These are phyloP conservation scores for Trametes elegans DNA, from an alignment of 768 basidiomycete genomes.

Conservation along the genomic window DNA sequence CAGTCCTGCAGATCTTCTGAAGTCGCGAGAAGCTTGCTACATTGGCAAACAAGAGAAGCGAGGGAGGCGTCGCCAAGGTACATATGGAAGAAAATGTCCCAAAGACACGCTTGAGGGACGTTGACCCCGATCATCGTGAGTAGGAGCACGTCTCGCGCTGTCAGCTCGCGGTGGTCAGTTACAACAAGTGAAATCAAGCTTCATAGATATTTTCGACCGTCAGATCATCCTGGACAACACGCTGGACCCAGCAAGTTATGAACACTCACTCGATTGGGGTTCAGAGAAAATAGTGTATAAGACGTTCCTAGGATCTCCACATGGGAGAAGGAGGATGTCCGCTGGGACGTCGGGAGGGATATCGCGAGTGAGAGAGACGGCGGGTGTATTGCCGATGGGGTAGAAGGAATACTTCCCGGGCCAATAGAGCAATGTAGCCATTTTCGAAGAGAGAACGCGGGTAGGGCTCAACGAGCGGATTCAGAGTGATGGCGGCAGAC, in stretches of 20 bases:
- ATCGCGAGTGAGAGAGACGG: conserved; percentile 46
- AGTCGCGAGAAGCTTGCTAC: conserved; percentile 4
- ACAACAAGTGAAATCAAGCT: conserved; percentile 22
- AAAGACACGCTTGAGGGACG: not conserved
- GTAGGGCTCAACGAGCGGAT: too few relatives aligned
- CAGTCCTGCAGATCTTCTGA: conserved; percentile 8
- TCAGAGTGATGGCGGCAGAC: not conserved
- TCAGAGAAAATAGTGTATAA: conserved; percentile 14
- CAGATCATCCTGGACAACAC: too few relatives aligned
- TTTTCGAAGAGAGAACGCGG: conserved; percentile 16
- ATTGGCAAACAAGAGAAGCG: not conserved
- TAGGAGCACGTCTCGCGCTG: conserved; percentile 20
- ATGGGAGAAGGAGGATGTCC: conserved; percentile 36
- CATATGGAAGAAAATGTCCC: conserved; percentile 18
- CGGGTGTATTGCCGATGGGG: conserved; percentile 58
- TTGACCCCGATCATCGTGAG: conserved; percentile 23
- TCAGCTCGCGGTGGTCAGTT: conserved; percentile 18
- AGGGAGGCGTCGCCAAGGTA: conserved; percentile 7
- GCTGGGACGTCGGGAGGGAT: conserved; percentile 47
- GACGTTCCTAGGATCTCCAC: conserved; percentile 20
- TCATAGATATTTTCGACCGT: too few relatives aligned
- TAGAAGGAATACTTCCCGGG: conserved; percentile 50
- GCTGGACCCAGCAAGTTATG: too few relatives aligned
- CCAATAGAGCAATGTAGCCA: conserved; percentile 45
- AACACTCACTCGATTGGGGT: not conserved